phyloP scores from a whole-genome alignment of 2,329 filamentous ascomycete species.

The Fusarium mangiferae region DNA sequence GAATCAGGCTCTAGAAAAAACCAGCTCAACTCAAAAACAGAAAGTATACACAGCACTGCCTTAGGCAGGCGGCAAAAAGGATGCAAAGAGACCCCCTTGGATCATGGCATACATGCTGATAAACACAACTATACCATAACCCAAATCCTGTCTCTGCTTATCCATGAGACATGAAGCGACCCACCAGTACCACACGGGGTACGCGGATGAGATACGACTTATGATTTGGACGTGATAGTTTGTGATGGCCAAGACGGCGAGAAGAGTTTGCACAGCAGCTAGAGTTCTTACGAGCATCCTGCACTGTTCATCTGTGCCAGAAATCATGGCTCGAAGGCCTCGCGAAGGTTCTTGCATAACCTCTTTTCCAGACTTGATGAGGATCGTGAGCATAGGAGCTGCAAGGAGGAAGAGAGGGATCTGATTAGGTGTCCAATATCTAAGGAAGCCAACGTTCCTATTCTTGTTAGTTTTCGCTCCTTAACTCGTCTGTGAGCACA shows the following conservation, averaged over 20 bases:
- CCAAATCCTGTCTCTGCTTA: constrained; percentile 46
- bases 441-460: constrained; percentile 88
- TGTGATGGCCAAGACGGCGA: constrained; percentile 77
- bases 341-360: constrained; percentile 43
- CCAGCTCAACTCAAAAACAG: neutral
- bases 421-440: constrained; percentile 91
- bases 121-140: constrained; percentile 64
- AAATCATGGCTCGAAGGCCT: constrained; percentile 1
- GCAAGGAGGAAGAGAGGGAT: constrained; percentile 89
- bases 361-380: constrained; percentile 66
- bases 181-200: constrained; percentile 90
- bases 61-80: constrained; percentile 89
- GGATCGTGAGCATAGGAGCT: constrained; percentile 76
- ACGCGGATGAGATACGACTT: constrained; percentile 86
- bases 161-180: constrained; percentile 64
- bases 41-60: neutral
- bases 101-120: constrained; percentile 86
- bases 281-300: constrained; percentile 62
- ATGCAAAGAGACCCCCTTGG: constrained; percentile 86
- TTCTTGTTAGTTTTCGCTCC: constrained; percentile 28
- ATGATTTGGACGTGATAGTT: constrained; percentile 96
- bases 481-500: constrained; percentile 42
- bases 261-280: constrained; percentile 76
- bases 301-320: constrained; percentile 19
- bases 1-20: neutral